Evolutionary conservation across 305 asterid species (phyloP).

Genomic region (Fraxinus dipetala): DNA sequence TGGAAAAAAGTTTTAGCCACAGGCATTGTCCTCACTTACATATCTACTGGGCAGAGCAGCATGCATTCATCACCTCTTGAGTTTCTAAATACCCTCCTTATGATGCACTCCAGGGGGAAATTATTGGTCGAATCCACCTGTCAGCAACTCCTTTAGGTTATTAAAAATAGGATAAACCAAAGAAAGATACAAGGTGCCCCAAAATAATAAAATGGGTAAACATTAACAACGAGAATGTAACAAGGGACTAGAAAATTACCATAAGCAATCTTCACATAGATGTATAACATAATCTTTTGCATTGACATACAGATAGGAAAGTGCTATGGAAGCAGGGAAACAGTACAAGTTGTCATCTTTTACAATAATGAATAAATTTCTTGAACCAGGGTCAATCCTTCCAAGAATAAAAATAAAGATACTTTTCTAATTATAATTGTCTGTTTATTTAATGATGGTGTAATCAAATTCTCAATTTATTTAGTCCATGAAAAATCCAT

Average conservation of each 20-base stretch:
- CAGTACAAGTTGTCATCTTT: background rate
- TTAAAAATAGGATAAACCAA: background rate
- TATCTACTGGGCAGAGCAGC: conserved; percentile 93
- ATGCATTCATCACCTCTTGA: conserved; percentile 75
- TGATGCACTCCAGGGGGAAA: conserved; percentile 80
- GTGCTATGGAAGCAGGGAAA: background rate
- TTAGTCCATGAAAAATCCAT: background rate
- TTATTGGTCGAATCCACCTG: conserved; percentile 86
- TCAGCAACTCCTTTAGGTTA: conserved; percentile 24
- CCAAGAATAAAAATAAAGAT: background rate
- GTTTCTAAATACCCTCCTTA: conserved; percentile 78
- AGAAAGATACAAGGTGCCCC: background rate
- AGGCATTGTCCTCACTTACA: conserved; percentile 33
- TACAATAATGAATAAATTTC: background rate
- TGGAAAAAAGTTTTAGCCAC: conserved; percentile 4
- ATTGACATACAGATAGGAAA: background rate
- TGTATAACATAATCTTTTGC: background rate
- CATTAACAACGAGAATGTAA: background rate
- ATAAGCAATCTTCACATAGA: background rate
- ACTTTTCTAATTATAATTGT: background rate
- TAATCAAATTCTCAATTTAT: background rate
- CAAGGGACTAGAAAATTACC: background rate
- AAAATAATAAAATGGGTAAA: background rate
- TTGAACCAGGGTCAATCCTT: background rate
- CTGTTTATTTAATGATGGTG: background rate